These are phyloP conservation scores for Auriscalpium microsporum DNA, from an alignment of 768 basidiomycete species.

Conservation along the genomic window DNA sequence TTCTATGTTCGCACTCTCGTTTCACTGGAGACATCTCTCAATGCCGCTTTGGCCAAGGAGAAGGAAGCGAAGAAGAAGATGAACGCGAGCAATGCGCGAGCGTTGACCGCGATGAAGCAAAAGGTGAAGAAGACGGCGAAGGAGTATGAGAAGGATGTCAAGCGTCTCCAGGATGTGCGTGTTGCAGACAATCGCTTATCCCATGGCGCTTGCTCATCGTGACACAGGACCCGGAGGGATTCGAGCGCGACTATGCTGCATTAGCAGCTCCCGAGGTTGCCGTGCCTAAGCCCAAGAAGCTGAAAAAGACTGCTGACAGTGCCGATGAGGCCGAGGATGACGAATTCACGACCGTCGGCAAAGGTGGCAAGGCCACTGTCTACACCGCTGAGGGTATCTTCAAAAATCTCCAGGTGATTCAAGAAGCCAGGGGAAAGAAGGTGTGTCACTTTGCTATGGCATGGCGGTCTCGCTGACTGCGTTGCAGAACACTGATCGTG, in stretches of 20 bases:
- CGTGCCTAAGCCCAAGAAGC: conserved; percentile 23
- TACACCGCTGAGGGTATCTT: conserved; percentile 82
- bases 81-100: conserved; percentile 89
- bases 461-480: not conserved
- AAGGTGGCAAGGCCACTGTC: conserved; percentile 76
- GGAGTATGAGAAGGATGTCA: conserved; percentile 78
- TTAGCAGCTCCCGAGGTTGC: conserved; percentile 39
- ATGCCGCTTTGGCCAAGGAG: conserved; percentile 68
- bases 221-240: conserved; percentile 77
- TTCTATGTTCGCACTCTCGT: conserved; percentile 72
- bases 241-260: conserved; percentile 66
- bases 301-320: conserved; percentile 30
- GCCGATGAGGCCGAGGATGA: conserved; percentile 43
- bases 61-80: conserved; percentile 95
- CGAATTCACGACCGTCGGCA: conserved; percentile 86
- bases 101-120: conserved; percentile 96
- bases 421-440: conserved; percentile 96
- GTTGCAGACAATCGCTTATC: not conserved
- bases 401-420: conserved; percentile 83
- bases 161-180: conserved; percentile 70
- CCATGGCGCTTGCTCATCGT: not conserved
- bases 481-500: conserved; percentile 86
- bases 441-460: conserved; percentile 31
- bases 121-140: conserved; percentile 88
- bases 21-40: conserved; percentile 70